These are phyloP conservation scores for Podaxis sp. DNA, from an alignment of 768 basidiomycete genomes.

Conservation along the genomic window DNA sequence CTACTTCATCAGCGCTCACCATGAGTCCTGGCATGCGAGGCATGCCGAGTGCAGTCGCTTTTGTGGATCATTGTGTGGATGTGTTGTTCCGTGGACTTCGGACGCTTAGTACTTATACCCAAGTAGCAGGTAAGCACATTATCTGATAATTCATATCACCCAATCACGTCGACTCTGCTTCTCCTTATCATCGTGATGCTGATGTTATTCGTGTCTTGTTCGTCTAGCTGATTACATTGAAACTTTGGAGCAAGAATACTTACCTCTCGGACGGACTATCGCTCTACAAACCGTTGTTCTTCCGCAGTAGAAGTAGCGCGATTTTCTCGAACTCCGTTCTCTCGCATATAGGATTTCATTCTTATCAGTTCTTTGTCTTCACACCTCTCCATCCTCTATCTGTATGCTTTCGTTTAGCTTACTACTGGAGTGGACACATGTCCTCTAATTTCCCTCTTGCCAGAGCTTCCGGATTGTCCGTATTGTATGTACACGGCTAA, in stretches of 20 bases:
- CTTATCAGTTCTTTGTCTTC: not conserved
- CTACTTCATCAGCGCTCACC: not conserved
- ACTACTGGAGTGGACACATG: not conserved
- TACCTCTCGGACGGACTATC: constrained; percentile 5
- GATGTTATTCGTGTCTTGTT: not conserved
- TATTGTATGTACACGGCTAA: constrained; percentile 1
- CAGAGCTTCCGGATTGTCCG: not conserved
- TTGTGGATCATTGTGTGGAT: constrained; percentile 14
- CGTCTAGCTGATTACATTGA: constrained; percentile 11
- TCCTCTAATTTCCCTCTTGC: not conserved
- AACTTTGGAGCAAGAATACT: constrained; percentile 10
- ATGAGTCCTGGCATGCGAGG: not conserved
- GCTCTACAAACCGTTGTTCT: not conserved
- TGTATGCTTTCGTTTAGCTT: not conserved
- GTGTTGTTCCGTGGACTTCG: constrained; percentile 13
- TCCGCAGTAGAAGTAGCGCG: constrained; percentile 5
- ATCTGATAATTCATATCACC: not conserved
- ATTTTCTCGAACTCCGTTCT: not conserved
- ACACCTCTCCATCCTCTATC: not conserved
- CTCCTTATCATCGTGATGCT: not conserved
- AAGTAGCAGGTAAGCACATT: constrained; percentile 11
- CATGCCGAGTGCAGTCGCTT: constrained; percentile 6
- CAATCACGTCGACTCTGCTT: too few species aligned
- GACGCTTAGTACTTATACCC: constrained; percentile 14
- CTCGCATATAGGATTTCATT: not conserved